Base-by-base conservation (phyloP, 2,329 filamentous ascomycete species). In the Penicillium sp. region DNA sequence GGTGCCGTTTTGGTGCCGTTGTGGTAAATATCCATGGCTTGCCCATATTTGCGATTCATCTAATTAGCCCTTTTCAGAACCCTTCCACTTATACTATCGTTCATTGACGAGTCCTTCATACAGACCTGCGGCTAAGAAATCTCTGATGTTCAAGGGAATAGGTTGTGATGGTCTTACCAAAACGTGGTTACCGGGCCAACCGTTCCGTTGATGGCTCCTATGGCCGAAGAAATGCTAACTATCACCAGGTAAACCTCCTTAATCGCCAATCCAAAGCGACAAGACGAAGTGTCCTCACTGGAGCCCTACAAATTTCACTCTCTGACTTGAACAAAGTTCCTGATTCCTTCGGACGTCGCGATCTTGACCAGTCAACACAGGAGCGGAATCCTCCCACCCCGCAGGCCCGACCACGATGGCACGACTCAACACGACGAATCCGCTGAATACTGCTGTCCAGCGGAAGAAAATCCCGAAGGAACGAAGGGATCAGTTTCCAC, bases 391-490 rank as follows among this genome's bases (percentile, higher is more conserved):
- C 15, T 31, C 17, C 25, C 22, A 51, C 17, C 49, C 35, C 34
- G 35, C 22, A 43, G 12, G 35, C 17, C n/a, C 47, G 4, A 28
- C 20, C 38, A 67, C 47, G 17, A 73, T 72, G 70, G 70, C 70
- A 39, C 63, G 69, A 58, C 61, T 72, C 54, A 72, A 72, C 56
- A 66, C 69, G 6, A 52, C 63, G 14, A 67, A 61, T 12, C 63
- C 67, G 7, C 43, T 59, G 34, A 54, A 56, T 31, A 50, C 45
- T 14, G 51, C 22, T 8, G 20, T 51, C 12, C 59, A 58, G 39
- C 45, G 38, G 39, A 67, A 65, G 20, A 60, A 58, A n/a, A 49
- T 51, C 12, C 31, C 53, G 34, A 31, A 49, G 39, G 17, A 55
- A 49, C n/a, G 25, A 49, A 48, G 8, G 35, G 47, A 50, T n/a